Conservation (phyloP, 176 grass and related monocot genomes). For the Avena insularis region DNA sequence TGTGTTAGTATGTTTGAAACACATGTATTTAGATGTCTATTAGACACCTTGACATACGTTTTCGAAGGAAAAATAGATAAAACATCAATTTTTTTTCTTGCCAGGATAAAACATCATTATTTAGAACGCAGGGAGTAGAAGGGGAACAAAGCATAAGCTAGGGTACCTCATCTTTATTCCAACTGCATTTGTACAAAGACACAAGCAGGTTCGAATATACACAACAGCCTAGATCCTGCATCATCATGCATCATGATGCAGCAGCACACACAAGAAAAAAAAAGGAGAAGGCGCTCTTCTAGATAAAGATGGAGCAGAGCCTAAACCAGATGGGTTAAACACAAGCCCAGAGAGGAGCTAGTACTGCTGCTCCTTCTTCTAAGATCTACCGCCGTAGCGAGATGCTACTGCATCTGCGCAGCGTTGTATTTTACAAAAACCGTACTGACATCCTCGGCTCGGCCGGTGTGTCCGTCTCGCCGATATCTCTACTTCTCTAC, state of each 20-base stretch:
- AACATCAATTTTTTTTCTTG: too few species aligned
- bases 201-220: constrained; percentile 34
- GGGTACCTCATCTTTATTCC: constrained; percentile 29
- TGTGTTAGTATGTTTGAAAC: too few species aligned
- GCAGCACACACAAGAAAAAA: background rate
- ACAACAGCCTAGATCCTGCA: background rate
- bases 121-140: background rate
- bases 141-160: background rate
- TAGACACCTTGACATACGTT: too few species aligned
- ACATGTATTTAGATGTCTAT: too few species aligned
- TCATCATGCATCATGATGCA: background rate
- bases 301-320: constrained; percentile 14
- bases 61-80: too few species aligned
- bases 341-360: background rate
- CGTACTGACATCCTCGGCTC: background rate
- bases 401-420: background rate
- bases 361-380: background rate
- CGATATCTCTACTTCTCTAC: constrained; percentile 2
- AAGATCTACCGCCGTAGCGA: constrained; percentile 18
- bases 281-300: constrained; percentile 20
- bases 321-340: background rate
- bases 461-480: background rate
- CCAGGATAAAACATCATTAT: too few species aligned
- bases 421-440: constrained; percentile 7
- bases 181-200: constrained; percentile 35